These are phyloP conservation scores for Paratrypanosoma confusum DNA, from an alignment of 208 protist genomes.

Conservation along the genomic window DNA sequence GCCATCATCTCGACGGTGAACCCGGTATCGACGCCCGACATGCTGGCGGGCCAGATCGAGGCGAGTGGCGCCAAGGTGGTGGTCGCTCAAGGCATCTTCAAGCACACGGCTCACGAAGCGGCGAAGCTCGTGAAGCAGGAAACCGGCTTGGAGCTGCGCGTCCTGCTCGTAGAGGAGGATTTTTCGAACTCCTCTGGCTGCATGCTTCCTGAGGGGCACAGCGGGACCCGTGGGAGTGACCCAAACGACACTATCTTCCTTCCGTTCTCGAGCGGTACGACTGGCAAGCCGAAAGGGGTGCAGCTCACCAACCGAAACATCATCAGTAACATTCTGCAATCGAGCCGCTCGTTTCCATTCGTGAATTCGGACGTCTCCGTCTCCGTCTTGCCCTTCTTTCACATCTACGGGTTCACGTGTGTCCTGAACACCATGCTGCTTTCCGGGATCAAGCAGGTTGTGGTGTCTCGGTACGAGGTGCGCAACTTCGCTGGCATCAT, in stretches of 20 bases:
- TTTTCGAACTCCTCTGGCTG: background rate
- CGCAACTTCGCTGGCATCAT: constrained; percentile 25
- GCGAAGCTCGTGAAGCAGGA: constrained; percentile 18
- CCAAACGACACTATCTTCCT: constrained; percentile 27
- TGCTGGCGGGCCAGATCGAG: constrained; percentile 13
- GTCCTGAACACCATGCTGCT: constrained; percentile 17
- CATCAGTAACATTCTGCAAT: constrained; percentile 20
- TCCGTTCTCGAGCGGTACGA: constrained; percentile 32
- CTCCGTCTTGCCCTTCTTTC: constrained; percentile 62
- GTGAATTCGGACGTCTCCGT: constrained; percentile 18
- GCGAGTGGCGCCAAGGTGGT: constrained; percentile 12
- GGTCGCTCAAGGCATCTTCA: constrained; percentile 15
- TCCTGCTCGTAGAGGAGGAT: constrained; percentile 5
- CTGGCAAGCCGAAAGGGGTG: constrained; percentile 37
- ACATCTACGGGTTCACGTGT: constrained; percentile 74
- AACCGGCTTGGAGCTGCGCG: constrained; percentile 13
- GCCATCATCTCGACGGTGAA: constrained; percentile 21
- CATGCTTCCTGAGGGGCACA: constrained; percentile 27
- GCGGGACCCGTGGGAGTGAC: constrained; percentile 6
- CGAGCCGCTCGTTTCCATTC: constrained; percentile 7
- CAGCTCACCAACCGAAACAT: constrained; percentile 31
- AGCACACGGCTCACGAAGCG: constrained; percentile 18
- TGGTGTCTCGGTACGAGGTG: constrained; percentile 40
- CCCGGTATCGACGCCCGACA: constrained; percentile 7
- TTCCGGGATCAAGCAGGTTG: constrained; percentile 20